Percentiles rank a stretch among this genome's conserved stretches.
Evolutionary conservation across 2,329 filamentous ascomycete genomes (phyloP).

Genomic region (Ophiostoma sp.): DNA sequence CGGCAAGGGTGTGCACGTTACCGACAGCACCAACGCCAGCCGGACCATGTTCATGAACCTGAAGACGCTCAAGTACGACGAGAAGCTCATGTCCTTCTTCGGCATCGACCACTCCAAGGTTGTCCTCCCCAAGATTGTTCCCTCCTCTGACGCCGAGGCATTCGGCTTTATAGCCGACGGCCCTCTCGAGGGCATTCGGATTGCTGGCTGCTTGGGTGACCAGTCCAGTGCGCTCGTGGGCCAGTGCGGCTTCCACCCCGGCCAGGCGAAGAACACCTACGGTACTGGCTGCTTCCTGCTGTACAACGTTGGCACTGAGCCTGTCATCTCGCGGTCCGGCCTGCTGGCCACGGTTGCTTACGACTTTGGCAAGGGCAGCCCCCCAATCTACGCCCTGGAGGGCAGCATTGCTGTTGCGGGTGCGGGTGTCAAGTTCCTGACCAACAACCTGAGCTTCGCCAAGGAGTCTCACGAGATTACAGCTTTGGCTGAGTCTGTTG

Average conservation of each 20-base stretch:
- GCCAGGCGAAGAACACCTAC: constrained; percentile 85
- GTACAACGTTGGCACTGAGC: constrained; percentile 80
- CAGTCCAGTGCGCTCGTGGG: constrained; percentile 83
- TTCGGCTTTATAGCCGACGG: constrained; percentile 66
- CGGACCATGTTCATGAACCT: constrained; percentile 95
- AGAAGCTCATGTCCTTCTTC: constrained; percentile 72
- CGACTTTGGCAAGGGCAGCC: constrained; percentile 58
- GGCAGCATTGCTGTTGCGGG: constrained; percentile 79
- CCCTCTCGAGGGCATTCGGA: constrained; percentile 61
- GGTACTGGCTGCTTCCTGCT: constrained; percentile 85
- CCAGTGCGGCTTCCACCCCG: constrained; percentile 76
- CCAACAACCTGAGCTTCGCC: constrained; percentile 60
- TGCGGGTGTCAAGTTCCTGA: constrained; percentile 69
- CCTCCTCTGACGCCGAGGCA: constrained; percentile 67
- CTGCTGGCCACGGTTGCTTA: constrained; percentile 84
- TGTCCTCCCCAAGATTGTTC: constrained; percentile 73
- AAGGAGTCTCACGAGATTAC: constrained; percentile 46
- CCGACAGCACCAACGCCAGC: constrained; percentile 81
- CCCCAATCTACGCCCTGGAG: constrained; percentile 73
- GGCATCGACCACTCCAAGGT: constrained; percentile 63
- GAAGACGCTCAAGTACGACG: constrained; percentile 72
- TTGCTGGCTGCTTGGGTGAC: constrained; percentile 81
- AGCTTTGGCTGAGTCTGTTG: constrained; percentile 47
- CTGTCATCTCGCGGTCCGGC: constrained; percentile 78
- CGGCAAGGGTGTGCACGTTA: constrained; percentile 60